A percentile compares a stretch with the other conserved stretches of the same genome.
phyloP scores from a whole-genome alignment of 139 green algal species.

The Pycnococcus provasolii region DNA sequence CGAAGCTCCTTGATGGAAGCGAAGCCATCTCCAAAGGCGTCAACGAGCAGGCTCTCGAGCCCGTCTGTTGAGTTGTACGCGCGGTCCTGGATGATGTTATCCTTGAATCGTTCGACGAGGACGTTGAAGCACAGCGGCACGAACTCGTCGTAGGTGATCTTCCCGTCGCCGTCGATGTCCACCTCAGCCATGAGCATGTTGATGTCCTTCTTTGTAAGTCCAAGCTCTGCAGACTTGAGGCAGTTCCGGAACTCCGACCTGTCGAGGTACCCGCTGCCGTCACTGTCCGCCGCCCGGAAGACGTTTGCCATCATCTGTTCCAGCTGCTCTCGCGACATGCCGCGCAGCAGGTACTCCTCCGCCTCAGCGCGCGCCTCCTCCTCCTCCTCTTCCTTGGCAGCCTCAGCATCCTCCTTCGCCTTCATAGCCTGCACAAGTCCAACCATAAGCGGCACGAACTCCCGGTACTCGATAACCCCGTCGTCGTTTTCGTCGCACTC shows the following conservation, averaged over 20 bases:
- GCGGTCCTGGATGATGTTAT: constrained; percentile 11
- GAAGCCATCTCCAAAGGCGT: constrained; percentile 7
- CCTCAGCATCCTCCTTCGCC: constrained; percentile 11
- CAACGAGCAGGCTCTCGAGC: neutral
- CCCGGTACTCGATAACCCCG: constrained; percentile 46
- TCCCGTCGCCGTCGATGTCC: constrained; percentile 26
- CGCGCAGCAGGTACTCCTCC: constrained; percentile 34
- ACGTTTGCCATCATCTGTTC: constrained; percentile 34
- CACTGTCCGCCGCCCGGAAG: constrained; percentile 34
- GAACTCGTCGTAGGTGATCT: constrained; percentile 26
- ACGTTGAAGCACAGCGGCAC: constrained; percentile 26
- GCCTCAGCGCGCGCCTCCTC: constrained; percentile 11
- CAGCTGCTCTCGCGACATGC: constrained; percentile 39
- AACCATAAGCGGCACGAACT: constrained; percentile 32
- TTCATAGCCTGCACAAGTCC: constrained; percentile 13
- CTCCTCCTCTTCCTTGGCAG: constrained; percentile 1
- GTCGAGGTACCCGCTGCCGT: constrained; percentile 34
- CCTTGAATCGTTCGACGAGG: constrained; percentile 24
- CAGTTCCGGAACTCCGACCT: constrained; percentile 40
- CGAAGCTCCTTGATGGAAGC: neutral
- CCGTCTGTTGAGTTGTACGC: constrained; percentile 1
- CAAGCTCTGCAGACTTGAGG: constrained; percentile 43
- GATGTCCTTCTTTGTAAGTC: constrained; percentile 47
- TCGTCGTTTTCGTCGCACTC: constrained; percentile 53
- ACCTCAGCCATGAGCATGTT: constrained; percentile 44